Base-by-base conservation (phyloP, 129 eudicot species). In the Lactuca saligna region DNA sequence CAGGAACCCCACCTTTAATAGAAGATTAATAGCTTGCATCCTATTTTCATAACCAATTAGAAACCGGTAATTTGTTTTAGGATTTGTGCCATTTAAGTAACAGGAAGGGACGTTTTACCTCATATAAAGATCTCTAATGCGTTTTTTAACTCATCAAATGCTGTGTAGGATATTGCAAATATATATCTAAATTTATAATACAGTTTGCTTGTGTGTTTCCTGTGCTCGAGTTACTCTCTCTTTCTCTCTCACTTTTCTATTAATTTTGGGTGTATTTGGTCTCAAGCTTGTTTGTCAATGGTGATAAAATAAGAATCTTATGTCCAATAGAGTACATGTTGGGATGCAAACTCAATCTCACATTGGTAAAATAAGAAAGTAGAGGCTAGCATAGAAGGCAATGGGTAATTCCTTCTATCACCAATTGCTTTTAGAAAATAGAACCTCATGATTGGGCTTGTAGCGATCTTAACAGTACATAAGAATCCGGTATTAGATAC, bases 401-500 rank as follows among this genome's bases (percentile, higher is more conserved):
- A n/a, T n/a, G n/a, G n/a, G n/a, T n/a, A n/a, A n/a, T n/a, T n/a
- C n/a, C n/a, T n/a, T n/a, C n/a, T n/a, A n/a, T n/a, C n/a, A n/a
- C n/a, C n/a, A n/a, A n/a, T n/a, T n/a, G n/a, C n/a, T n/a, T n/a
- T n/a, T n/a, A n/a, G n/a, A n/a, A n/a, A n/a, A n/a, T n/a, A n/a
- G n/a, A n/a, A n/a, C n/a, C n/a, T n/a, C n/a, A n/a, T n/a, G n/a
- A n/a, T n/a, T n/a, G n/a, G n/a, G n/a, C n/a, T n/a, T n/a, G n/a
- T n/a, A n/a, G n/a, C n/a, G n/a, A n/a, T n/a, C n/a, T n/a, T n/a
- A n/a, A 72, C 49, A 34, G 41, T 64, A 54, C 51, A 49, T 34
- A 7, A 3, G 31, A 72, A 55, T 41, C 37, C 17, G 20, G 79
- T 31, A 66, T 68, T 73, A 79, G 79, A 79, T 58, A 41, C 66